These are phyloP conservation scores for Rhynchosporium agropyri DNA, from an alignment of 2,329 filamentous ascomycete genomes.

Conservation along the genomic window DNA sequence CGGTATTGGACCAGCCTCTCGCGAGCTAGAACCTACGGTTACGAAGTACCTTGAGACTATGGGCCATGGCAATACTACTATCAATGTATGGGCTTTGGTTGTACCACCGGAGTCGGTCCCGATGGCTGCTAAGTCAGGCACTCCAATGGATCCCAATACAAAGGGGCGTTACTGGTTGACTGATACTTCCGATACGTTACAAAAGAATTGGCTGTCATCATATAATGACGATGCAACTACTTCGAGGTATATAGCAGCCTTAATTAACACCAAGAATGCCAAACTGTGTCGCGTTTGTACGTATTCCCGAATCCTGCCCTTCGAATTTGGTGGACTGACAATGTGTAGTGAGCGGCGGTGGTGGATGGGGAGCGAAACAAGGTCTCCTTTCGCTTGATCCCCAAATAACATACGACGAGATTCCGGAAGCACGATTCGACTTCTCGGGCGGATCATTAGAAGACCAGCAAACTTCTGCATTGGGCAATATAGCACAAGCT, in stretches of 20 bases:
- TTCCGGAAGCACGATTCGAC: conserved; percentile 56
- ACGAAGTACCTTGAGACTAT: conserved; percentile 54
- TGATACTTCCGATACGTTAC: no score
- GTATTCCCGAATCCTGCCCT: conserved; percentile 23
- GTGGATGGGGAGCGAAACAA: conserved; percentile 81
- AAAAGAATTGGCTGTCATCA: no score
- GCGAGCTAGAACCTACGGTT: conserved; percentile 69
- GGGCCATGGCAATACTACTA: conserved; percentile 44
- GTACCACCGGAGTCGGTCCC: conserved; percentile 48
- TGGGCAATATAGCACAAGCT: conserved; percentile 60
- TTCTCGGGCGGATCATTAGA: conserved; percentile 45
- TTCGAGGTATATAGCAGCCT: no score
- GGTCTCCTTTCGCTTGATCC: conserved; percentile 80
- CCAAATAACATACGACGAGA: conserved; percentile 55
- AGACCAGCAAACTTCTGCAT: conserved; percentile 42
- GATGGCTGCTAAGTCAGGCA: no score
- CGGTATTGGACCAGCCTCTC: conserved; percentile 62
- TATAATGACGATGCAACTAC: no score
- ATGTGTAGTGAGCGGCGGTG: conserved; percentile 71
- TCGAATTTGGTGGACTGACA: conserved; percentile 21
- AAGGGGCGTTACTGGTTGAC: no score
- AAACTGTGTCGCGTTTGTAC: conserved; percentile 38
- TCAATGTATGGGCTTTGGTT: conserved; percentile 75
- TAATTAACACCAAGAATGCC: background rate
- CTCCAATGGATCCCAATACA: no score